Percentiles rank a stretch among this genome's conserved stretches.
phyloP scores from a whole-genome alignment of 2,329 filamentous ascomycete genomes.

The Hypoxylon sp. region DNA sequence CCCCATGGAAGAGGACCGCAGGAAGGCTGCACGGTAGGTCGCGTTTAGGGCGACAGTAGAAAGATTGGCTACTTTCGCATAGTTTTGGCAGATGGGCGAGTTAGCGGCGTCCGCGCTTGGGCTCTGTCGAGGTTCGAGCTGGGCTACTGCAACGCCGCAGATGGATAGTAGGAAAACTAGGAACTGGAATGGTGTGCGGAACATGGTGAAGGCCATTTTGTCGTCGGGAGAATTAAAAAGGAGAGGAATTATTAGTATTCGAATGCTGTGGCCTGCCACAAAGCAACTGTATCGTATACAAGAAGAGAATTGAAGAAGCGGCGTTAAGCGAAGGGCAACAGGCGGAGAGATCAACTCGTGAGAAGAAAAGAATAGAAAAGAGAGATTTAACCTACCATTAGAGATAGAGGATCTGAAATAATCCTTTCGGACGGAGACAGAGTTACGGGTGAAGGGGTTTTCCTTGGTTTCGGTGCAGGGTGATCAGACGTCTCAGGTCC shows the following conservation, averaged over 20 bases:
- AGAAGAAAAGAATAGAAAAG: conserved; percentile 32
- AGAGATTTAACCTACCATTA: conserved; percentile 28
- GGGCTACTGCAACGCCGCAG: conserved; percentile 42
- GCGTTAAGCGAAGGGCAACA: conserved; percentile 33
- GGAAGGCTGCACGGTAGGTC: conserved; percentile 62
- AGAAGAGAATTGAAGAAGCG: conserved; percentile 44
- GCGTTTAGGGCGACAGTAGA: conserved; percentile 62
- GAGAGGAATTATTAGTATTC: conserved; percentile 31
- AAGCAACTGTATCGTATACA: conserved; percentile 33
- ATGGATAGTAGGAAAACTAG: conserved; percentile 46
- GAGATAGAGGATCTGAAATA: conserved; percentile 30
- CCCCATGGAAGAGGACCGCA: conserved; percentile 60
- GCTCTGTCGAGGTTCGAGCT: conserved; percentile 48
- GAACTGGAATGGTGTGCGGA: conserved; percentile 41
- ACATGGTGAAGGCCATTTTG: conserved; percentile 44
- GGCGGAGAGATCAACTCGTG: conserved; percentile 45
- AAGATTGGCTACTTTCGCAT: conserved; percentile 62
- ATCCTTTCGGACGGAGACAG: conserved; percentile 22
- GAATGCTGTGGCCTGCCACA: conserved; percentile 50
- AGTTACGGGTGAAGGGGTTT: conserved; percentile 18
- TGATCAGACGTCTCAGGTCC: conserved; percentile 39
- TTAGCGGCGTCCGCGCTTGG: conserved; percentile 37
- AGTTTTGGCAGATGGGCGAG: conserved; percentile 57
- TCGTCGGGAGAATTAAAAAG: conserved; percentile 17
- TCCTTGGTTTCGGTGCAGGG: conserved; percentile 30